Conservation (phyloP, 805 yeast species). For the Brettanomyces nanus region DNA sequence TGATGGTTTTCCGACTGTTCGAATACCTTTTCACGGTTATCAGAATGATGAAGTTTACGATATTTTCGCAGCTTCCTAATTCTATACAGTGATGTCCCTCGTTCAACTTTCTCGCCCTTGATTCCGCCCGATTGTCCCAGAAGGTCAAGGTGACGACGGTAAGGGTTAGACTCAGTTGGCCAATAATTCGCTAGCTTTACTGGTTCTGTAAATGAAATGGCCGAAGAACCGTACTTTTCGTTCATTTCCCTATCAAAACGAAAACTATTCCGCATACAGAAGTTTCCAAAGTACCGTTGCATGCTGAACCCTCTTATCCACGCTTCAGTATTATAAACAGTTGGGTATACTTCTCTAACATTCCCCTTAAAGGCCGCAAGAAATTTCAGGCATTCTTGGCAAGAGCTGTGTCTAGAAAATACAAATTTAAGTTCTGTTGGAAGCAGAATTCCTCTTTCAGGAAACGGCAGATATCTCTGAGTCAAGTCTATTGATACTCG, state of each 20-base stretch:
- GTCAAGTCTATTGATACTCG: background rate
- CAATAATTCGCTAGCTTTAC: background rate
- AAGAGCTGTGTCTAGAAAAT: constrained; percentile 15
- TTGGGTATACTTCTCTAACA: constrained; percentile 11
- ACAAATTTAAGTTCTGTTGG: constrained; percentile 9
- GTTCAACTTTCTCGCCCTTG: too few relatives aligned
- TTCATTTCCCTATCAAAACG: constrained; percentile 5
- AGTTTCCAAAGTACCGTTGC: constrained; percentile 5
- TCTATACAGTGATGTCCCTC: too few relatives aligned
- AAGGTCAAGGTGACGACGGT: background rate
- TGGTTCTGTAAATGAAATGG: background rate
- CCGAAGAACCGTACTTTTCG: background rate
- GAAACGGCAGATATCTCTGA: background rate
- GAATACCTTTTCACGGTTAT: too few relatives aligned
- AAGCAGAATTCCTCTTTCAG: background rate
- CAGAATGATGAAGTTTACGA: too few relatives aligned
- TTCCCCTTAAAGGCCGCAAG: constrained; percentile 7
- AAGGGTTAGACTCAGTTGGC: background rate
- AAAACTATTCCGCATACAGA: constrained; percentile 4
- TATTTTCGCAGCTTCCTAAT: too few relatives aligned
- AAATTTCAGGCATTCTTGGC: constrained; percentile 9
- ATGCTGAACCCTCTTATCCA: constrained; percentile 11
- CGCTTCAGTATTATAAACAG: constrained; percentile 9
- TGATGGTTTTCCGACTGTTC: too few relatives aligned
- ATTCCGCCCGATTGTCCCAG: background rate